These are phyloP conservation scores for Eleusine indica DNA, from an alignment of 176 grass and related monocot genomes.

Conservation along the genomic window DNA sequence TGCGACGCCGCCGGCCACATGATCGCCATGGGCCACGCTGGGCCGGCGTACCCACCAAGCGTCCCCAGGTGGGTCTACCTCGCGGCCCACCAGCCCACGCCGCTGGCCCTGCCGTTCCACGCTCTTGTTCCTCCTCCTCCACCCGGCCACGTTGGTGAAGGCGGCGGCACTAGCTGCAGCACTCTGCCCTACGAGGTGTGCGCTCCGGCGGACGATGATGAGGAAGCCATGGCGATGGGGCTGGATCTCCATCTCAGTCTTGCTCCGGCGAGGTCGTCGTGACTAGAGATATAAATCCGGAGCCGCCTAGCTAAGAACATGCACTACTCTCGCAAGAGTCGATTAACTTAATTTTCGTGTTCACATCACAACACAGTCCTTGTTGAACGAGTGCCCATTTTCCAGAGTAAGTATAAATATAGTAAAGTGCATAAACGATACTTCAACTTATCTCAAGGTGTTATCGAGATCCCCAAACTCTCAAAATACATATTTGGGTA, in stretches of 20 bases:
- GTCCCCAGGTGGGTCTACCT: slow-evolving; percentile 64
- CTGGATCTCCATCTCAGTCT: slow-evolving; percentile 85
- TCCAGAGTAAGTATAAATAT: too few species aligned
- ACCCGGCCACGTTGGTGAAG: not conserved
- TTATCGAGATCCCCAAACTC: too few species aligned
- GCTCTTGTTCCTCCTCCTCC: not conserved
- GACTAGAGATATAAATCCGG: not conserved
- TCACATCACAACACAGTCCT: too few species aligned
- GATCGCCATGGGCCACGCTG: slow-evolving; percentile 14
- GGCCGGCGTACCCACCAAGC: slow-evolving; percentile 26
- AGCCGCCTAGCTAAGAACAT: too few species aligned
- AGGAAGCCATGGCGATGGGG: slow-evolving; percentile 46
- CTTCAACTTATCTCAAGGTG: too few species aligned
- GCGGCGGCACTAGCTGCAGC: not conserved
- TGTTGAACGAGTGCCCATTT: too few species aligned
- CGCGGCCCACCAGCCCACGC: slow-evolving; percentile 22
- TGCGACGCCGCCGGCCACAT: slow-evolving; percentile 9
- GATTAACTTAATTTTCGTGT: too few species aligned
- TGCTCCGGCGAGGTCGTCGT: slow-evolving; percentile 58
- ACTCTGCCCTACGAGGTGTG: slow-evolving; percentile 10
- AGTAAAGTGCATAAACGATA: too few species aligned
- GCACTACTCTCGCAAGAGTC: too few species aligned
- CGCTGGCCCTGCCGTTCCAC: slow-evolving; percentile 36
- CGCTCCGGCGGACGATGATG: slow-evolving; percentile 5
- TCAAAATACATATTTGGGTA: too few species aligned